Base-by-base conservation (phyloP, 2,329 filamentous ascomycete genomes). In the Hymenoscyphus fraxineus region DNA sequence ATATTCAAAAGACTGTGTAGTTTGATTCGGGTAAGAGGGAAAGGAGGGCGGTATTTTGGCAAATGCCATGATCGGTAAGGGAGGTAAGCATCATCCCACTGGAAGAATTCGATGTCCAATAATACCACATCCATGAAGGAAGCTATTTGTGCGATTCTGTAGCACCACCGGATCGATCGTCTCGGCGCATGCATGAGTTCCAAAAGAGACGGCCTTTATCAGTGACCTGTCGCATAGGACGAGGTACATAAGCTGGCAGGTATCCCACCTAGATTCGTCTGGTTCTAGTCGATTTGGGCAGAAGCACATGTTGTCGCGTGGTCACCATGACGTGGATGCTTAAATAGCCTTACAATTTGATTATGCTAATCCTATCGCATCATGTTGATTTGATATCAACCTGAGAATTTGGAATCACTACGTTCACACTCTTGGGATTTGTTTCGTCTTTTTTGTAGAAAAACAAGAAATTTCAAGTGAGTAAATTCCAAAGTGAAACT, bases 131-230 rank as follows among this genome's bases (percentile, higher is more conserved):
- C 19, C 58, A 59, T 15, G 19, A 19, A 51, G 6, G 10, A 51
- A 22, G n/a, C 19, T 22, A 51, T 19, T 51, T 12, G 7, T 16
- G 7, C 16, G 7, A 9, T 51, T 35, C 35, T 35, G 35, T 35
- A 35, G 22, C 32, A n/a, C 22, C 35, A 60, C 27, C n/a, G 22
- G 59, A 65, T 64, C 55, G 59, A 63, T 64, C 62, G 60, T 7
- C 41, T 60, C 40, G 59, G 57, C 47, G 54, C 31, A 60, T 68
- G 68, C 68, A 69, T 61, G 59, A 65, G 59, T 62, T 64, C 68
- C 40, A 62, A 66, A 68, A 47, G 27, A 69, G 63, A 59, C 61
- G 55, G 16, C 38, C 56, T 63, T 68, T 68, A 70, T 70, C 68
- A 66, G 60, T 67, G 62, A 67, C 65, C 51, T 66, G 65, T 69